Base-by-base conservation (phyloP, 176 grass and related monocot species). In the Alloteropsis semialata region DNA sequence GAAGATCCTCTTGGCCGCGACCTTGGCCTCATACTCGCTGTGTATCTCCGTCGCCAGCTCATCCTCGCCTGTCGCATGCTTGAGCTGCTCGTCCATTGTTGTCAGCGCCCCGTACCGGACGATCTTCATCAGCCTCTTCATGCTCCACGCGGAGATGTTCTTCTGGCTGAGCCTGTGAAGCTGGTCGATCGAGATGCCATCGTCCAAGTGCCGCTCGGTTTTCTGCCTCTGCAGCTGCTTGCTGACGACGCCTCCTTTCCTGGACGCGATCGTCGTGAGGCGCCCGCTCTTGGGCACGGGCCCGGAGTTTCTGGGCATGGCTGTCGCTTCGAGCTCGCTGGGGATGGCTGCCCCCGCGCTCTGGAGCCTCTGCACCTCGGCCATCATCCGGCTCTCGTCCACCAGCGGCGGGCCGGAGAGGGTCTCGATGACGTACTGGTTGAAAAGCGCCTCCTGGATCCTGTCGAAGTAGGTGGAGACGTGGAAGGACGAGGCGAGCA, bases 401-500 rank as follows among this genome's bases (percentile, higher is more conserved):
- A 96, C 64, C 13, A 99, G 57, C 44, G 89, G 93, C 39, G 87
- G 93, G 0, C 97, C 89, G 2, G 97, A 99, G 65, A 99, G 97
- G 0, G 93, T 99, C 87, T 96, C 97, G 77, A 99, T 87, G 69
- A 99, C 87, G 33, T 96, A 99, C 78, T 99, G 97, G 85, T 96
- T 96, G 91, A 99, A 99, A 34, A 99, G 63, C 15, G 97, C 85
- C 43, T 99, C 97, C 72, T 96, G 97, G 58, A 99, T 99, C 55
- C 93, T 64, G 82, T 96, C 97, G 84, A 99, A 99, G 85, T 99
- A 99, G 56, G 93, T 99, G 80, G 93, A 96, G 36, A 99, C 97
- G 89, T 99, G 97, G 91, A 96, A 99, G 56, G 89, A 92, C 3
- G 92, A 90, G 5, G 97, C 97, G 22, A 99, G 84, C 57, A 99